These are phyloP conservation scores for Ajuga chamaepitys DNA, from an alignment of 257 asterid genomes.

Conservation along the genomic window DNA sequence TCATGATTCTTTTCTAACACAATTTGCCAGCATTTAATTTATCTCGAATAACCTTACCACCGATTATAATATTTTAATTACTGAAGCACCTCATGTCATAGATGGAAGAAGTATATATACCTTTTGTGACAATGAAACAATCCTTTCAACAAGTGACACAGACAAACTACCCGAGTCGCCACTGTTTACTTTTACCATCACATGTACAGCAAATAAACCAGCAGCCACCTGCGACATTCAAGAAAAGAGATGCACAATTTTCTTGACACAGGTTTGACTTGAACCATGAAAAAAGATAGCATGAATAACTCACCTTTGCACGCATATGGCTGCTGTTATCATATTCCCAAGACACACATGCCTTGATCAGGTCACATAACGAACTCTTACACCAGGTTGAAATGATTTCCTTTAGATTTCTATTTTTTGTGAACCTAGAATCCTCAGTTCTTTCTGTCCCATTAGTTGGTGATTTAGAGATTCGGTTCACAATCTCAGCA, in stretches of 20 bases:
- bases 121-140: slow-evolving; percentile 51
- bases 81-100: slow-evolving; percentile 4
- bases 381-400: slow-evolving; percentile 56
- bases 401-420: slow-evolving; percentile 42
- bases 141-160: slow-evolving; percentile 51
- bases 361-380: slow-evolving; percentile 59
- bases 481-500: slow-evolving; percentile 40
- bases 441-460: slow-evolving; percentile 27
- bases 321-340: slow-evolving; percentile 36
- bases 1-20: not conserved
- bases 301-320: slow-evolving; percentile 50
- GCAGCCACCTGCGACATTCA: slow-evolving; percentile 56
- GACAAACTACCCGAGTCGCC: slow-evolving; percentile 75
- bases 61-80: not conserved
- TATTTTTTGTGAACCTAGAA: slow-evolving; percentile 21
- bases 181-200: slow-evolving; percentile 55
- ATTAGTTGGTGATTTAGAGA: slow-evolving; percentile 32
- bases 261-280: not conserved
- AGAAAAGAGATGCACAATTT: slow-evolving; percentile 8
- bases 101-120: slow-evolving; percentile 25
- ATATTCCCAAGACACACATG: slow-evolving; percentile 55
- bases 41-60: slow-evolving; percentile 2
- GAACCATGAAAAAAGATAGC: slow-evolving; percentile 8
- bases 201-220: slow-evolving; percentile 55
- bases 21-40: not conserved